Percentiles rank a stretch among this genome's conserved stretches.
These are phyloP conservation scores for Stentor coeruleus DNA, from an alignment of 73 alveolate species.

Conservation along the genomic window DNA sequence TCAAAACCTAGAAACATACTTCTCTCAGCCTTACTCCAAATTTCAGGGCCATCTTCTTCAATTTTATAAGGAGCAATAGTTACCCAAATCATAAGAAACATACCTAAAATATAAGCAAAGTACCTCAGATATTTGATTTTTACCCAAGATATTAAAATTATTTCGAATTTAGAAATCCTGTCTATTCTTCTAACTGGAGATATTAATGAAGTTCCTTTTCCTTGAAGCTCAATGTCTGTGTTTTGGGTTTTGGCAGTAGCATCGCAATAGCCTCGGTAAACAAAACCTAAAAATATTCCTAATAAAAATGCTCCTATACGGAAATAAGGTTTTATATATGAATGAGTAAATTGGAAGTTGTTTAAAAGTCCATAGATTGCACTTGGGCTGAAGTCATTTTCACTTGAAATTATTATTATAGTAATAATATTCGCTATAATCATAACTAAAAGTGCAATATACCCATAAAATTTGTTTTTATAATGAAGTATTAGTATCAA, in stretches of 20 bases:
- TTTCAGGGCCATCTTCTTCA: neutral
- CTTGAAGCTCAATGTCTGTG: no score
- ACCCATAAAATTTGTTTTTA: conserved; percentile 17
- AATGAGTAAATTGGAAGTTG: neutral
- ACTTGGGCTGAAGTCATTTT: neutral
- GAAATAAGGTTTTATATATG: neutral
- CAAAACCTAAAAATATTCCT: neutral
- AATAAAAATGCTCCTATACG: conserved; percentile 2
- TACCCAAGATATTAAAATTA: neutral
- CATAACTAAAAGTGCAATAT: neutral
- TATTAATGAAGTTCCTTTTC: no score
- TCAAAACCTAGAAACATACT: neutral
- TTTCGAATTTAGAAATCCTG: neutral
- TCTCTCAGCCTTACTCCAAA: neutral
- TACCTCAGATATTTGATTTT: neutral
- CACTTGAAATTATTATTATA: neutral
- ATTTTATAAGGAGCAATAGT: neutral
- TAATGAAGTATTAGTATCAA: neutral
- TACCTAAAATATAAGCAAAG: neutral
- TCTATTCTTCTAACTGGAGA: no score
- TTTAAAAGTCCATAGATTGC: neutral
- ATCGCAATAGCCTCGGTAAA: neutral
- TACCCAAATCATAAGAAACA: neutral
- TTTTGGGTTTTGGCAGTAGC: neutral
- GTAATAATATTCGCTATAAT: neutral